Evolutionary conservation across 495 filamentous ascomycete species (phyloP).

Genomic region (Cladorrhinum samala): DNA sequence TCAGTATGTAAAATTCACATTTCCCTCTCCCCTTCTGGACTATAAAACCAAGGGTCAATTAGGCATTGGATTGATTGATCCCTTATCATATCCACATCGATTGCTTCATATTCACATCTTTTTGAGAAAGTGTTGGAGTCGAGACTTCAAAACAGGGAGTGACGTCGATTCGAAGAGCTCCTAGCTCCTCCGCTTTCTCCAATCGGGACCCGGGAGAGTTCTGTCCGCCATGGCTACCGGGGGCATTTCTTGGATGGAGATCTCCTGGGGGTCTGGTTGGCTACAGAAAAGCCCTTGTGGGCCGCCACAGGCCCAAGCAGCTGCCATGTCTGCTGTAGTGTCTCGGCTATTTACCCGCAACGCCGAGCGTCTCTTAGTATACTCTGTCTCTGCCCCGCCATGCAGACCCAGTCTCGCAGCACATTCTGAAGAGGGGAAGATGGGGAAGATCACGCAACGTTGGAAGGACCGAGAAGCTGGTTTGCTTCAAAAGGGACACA

Average conservation of each 20-base stretch:
- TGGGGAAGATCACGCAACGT: conserved; percentile 1
- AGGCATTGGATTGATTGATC: neutral
- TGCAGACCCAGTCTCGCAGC: conserved; percentile 3
- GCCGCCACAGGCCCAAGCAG: neutral
- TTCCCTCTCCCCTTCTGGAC: too few species aligned
- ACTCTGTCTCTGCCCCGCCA: conserved; percentile 22
- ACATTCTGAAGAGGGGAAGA: conserved; percentile 7
- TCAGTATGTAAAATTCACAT: neutral
- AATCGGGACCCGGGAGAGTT: conserved; percentile 13
- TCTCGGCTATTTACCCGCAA: conserved; percentile 29
- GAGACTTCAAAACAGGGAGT: neutral
- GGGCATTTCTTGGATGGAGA: neutral
- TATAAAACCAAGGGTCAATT: neutral
- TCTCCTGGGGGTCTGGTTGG: neutral
- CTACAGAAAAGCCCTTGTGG: neutral
- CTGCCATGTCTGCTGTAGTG: conserved; percentile 7
- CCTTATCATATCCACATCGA: neutral
- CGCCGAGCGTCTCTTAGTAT: conserved; percentile 13
- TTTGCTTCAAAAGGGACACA: conserved; percentile 4
- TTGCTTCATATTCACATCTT: neutral
- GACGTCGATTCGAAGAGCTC: conserved; percentile 1
- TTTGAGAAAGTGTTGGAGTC: neutral
- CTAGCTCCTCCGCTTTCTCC: neutral
- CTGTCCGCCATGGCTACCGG: conserved; percentile 5
- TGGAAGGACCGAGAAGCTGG: neutral